A percentile compares a stretch with the other conserved stretches of the same genome.
Conservation (phyloP, 441 rosid genomes). For the Mallotus repandus region DNA sequence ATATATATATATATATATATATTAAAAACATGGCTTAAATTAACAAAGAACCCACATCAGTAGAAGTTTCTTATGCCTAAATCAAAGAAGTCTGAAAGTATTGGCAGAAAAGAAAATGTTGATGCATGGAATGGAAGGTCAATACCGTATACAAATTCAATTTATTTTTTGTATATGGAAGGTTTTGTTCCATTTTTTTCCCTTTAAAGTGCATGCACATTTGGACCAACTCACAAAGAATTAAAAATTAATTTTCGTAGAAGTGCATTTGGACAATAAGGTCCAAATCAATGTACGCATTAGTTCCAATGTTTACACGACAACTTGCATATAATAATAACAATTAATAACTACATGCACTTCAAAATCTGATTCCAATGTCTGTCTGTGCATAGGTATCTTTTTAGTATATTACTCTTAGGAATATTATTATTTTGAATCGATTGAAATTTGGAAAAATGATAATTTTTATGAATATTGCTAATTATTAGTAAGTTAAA, state of each 20-base stretch:
- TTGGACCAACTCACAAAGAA: neutral
- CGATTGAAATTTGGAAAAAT: no score
- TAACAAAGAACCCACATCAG: no score
- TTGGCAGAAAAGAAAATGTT: neutral
- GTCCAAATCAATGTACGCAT: neutral
- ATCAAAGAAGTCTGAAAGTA: neutral
- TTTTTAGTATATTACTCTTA: no score
- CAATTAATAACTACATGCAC: no score
- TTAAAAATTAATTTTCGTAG: neutral
- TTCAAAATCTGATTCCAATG: no score
- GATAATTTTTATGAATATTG: no score
- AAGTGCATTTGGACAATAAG: neutral
- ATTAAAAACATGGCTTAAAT: no score
- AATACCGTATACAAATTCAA: neutral
- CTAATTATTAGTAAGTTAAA: no score
- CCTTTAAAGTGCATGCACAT: neutral
- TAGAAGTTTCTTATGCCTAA: conserved; percentile 7
- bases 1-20: no score
- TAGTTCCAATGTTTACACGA: neutral
- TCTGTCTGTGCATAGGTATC: no score
- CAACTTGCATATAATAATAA: no score
- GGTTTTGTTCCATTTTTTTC: neutral
- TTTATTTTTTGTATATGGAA: neutral
- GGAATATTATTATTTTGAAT: no score
- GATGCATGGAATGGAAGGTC: neutral